Evolutionary conservation across 371 early-diverging fungal species (phyloP), one percentile per base, ranked within the genome.

Genomic region (Mucor plumbeus): DNA sequence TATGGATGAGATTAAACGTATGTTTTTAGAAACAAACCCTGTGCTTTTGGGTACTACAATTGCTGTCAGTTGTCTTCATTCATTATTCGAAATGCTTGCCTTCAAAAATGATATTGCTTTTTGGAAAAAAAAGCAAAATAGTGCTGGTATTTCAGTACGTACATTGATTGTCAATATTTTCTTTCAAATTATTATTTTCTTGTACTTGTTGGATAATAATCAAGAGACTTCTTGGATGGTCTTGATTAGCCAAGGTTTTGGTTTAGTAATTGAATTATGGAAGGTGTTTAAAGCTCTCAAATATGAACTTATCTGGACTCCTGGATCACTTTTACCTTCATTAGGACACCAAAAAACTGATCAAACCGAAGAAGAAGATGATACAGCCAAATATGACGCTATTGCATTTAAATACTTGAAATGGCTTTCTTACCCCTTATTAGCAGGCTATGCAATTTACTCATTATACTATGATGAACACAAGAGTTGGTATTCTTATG

Each of bases 41-140:
- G 80, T 85, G 59, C 77, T 96, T 35, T 73, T 97, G 64, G 88
- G 81, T 2, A 69, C 94, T 4, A 97, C 98, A 1, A 82, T 92
- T 41, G 59, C 82, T 43, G 96, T 96, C 43, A 91, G 93, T 50
- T 58, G 91, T 5, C 74, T 97, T 14, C 98, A 97, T 80, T 89
- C 91, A 57, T 71, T 92, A 3, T 96, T 97, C 79, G 97, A 96
- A 75, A 93, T 97, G 79, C 79, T 97, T 65, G 97, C 97, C 0
- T 97, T 96, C 78, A 97, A 95, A 82, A 96, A 95, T 73, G 95
- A 96, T 74, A 92, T 97, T 68, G 81, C 92, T 10, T 95, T 95
- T 84, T 97, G 97, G 97, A 87, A 92, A 55, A 87, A 88, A 68
- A 91, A 92, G 72, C 88, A 90, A 59, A 88, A 89, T 70, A 80